A percentile compares a stretch with the other conserved stretches of the same genome.
phyloP scores from a whole-genome alignment of 352 stramenopile species.

The Phytophthora ramorum region DNA sequence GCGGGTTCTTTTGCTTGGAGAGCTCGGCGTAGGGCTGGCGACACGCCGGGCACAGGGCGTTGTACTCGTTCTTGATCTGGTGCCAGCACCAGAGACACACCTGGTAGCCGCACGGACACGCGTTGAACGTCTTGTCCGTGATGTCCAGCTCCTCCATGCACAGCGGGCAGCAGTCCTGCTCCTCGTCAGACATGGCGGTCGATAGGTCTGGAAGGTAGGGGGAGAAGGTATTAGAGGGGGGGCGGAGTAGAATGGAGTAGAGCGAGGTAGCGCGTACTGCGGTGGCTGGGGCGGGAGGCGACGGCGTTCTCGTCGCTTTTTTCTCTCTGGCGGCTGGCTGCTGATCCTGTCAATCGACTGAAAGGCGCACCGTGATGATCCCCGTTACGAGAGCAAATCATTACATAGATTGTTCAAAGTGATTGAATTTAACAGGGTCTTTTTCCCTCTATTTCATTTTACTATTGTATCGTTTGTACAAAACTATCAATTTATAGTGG shows the following conservation, averaged over 20 bases:
- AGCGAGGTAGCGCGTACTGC: neutral
- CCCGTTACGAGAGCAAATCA: too few relatives aligned
- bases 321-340: conserved; percentile 24
- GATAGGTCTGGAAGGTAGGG: neutral
- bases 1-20: conserved; percentile 90
- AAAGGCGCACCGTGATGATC: neutral
- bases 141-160: conserved; percentile 99
- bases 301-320: too few relatives aligned
- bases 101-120: conserved; percentile 99
- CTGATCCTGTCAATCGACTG: conserved; percentile 62
- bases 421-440: too few relatives aligned
- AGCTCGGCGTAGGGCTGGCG: conserved; percentile 96
- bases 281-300: too few relatives aligned
- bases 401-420: too few relatives aligned
- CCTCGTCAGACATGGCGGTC: conserved; percentile 65
- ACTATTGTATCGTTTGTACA: too few relatives aligned
- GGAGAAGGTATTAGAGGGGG: neutral
- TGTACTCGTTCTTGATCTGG: conserved; percentile 99
- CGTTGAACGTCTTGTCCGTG: conserved; percentile 98
- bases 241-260: neutral
- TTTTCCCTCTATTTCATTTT: too few relatives aligned
- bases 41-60: conserved; percentile 97
- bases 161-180: conserved; percentile 96
- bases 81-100: conserved; percentile 99
- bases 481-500: too few relatives aligned